Conservation (phyloP, 805 yeast species). For the Komagataella kurtzmanii region DNA sequence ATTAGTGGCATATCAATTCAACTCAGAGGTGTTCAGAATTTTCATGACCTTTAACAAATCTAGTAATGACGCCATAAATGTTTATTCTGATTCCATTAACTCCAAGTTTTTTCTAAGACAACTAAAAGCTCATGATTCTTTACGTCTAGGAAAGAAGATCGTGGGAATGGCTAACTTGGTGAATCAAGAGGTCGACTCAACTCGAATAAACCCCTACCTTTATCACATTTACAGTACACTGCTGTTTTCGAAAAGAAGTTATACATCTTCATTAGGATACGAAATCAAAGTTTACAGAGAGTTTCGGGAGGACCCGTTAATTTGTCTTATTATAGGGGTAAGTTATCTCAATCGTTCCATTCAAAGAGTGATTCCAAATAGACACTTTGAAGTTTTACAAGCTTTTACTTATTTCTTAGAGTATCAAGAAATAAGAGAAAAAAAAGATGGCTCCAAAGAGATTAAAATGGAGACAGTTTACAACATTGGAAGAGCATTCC, state of each 20-base stretch:
- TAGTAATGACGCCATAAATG: slow-evolving; percentile 43
- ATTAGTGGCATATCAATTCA: slow-evolving; percentile 61
- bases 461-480: slow-evolving; percentile 64
- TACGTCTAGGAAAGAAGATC: slow-evolving; percentile 38
- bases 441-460: slow-evolving; percentile 17
- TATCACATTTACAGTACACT: slow-evolving; percentile 65
- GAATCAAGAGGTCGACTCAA: slow-evolving; percentile 30
- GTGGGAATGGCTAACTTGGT: slow-evolving; percentile 71
- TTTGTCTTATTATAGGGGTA: slow-evolving; percentile 62
- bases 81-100: slow-evolving; percentile 65
- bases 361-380: slow-evolving; percentile 76
- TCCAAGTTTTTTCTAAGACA: slow-evolving; percentile 87
- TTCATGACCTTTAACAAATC: slow-evolving; percentile 56
- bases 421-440: slow-evolving; percentile 42
- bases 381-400: slow-evolving; percentile 81
- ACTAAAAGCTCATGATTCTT: slow-evolving; percentile 75
- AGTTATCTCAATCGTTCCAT: slow-evolving; percentile 82
- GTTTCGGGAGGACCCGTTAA: slow-evolving; percentile 64
- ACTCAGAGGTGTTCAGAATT: slow-evolving; percentile 49
- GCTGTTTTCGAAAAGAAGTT: slow-evolving; percentile 71
- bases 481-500: slow-evolving; percentile 78
- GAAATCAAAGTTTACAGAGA: slow-evolving; percentile 55
- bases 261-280: slow-evolving; percentile 71
- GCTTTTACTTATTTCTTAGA: slow-evolving; percentile 71
- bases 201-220: slow-evolving; percentile 48